These are phyloP conservation scores for Kalmusia sp. DNA, from an alignment of 2,329 filamentous ascomycete species.

Conservation along the genomic window DNA sequence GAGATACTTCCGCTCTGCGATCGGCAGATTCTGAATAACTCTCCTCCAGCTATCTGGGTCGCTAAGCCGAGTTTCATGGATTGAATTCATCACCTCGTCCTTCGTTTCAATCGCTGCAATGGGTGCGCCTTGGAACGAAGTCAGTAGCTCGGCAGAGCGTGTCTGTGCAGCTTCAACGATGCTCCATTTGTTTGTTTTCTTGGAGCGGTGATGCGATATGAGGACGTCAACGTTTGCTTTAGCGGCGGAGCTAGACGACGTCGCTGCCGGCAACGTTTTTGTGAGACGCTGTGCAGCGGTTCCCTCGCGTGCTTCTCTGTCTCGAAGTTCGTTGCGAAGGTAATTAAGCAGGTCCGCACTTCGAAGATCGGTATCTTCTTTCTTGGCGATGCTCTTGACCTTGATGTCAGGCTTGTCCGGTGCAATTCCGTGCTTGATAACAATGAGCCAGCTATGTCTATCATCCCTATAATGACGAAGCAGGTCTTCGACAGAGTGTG, in stretches of 20 bases:
- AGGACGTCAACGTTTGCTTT: slow-evolving; percentile 79
- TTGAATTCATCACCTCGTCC: slow-evolving; percentile 79
- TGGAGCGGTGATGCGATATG: slow-evolving; percentile 80
- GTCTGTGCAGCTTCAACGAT: slow-evolving; percentile 80
- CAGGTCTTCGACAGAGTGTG: slow-evolving; percentile 80
- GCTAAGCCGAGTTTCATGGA: slow-evolving; percentile 75
- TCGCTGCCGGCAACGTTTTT: slow-evolving; percentile 20
- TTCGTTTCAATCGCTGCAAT: slow-evolving; percentile 88
- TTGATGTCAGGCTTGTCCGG: slow-evolving; percentile 67
- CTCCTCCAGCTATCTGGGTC: slow-evolving; percentile 85
- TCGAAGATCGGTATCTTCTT: slow-evolving; percentile 78
- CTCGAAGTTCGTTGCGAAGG: slow-evolving; percentile 81
- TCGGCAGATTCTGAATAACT: slow-evolving; percentile 78
- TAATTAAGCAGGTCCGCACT: slow-evolving; percentile 76
- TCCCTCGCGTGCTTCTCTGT: slow-evolving; percentile 71
- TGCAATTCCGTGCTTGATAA: slow-evolving; percentile 78
- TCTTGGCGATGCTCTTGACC: slow-evolving; percentile 77
- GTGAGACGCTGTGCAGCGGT: slow-evolving; percentile 45
- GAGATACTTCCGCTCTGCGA: slow-evolving; percentile 81
- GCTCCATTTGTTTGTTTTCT: slow-evolving; percentile 87
- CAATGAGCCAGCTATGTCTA: slow-evolving; percentile 83
- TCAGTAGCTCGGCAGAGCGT: slow-evolving; percentile 67
- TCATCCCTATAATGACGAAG: slow-evolving; percentile 78
- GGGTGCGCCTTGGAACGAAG: slow-evolving; percentile 76
- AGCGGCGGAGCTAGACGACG: slow-evolving; percentile 29